Base-by-base conservation (phyloP, 805 yeast species). In the Tanozyma kutaoensis region DNA sequence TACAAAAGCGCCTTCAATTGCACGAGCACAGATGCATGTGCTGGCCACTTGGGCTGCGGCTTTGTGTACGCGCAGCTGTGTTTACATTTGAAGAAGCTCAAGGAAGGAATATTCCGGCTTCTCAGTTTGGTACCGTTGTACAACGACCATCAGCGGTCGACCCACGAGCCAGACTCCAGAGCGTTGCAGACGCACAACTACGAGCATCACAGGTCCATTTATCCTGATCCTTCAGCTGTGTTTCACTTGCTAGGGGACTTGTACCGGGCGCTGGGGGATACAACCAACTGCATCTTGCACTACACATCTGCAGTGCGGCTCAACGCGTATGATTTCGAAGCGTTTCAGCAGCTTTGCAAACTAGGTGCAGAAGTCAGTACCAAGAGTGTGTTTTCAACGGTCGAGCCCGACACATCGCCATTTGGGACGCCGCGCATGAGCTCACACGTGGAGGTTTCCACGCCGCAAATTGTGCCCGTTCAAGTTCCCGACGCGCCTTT, bases 261-360 rank as follows among this genome's bases (percentile, higher is more conserved):
- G 24, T 73, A 75, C 40, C 50, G 53, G 12, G 60, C 63, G 6
- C 50, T 61, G 6, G 80, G 78, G 14, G 82, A 78, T 42, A 43
- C 57, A 4, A 68, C 72, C 37, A 72, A 75, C 31, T 74, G 91
- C 30, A 65, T 78, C 1, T 52, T 76, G 25, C 68, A 72, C 40
- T 80, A 76, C 45, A 65, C 81, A 0, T 70, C 66, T 36, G 81
- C 88, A 1, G 59, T 84, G 30, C 70, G 72, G 32, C 52, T 63
- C 35, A 80, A 91, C 45, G 95, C 93, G 12, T 81, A 62, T 43
- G 63, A 84, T 22, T 84, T 91, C 69, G 95, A 84, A 44, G 84
- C 95, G 0, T 74, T 82, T 36, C 82, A 76, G 37, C 75, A 76
- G 23, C 55, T 91, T 25, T 72, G 84, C 40, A 61, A 63, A 25